Evolutionary conservation across 2,329 filamentous ascomycete species (phyloP).

Genomic region (Monilinia fructicola): DNA sequence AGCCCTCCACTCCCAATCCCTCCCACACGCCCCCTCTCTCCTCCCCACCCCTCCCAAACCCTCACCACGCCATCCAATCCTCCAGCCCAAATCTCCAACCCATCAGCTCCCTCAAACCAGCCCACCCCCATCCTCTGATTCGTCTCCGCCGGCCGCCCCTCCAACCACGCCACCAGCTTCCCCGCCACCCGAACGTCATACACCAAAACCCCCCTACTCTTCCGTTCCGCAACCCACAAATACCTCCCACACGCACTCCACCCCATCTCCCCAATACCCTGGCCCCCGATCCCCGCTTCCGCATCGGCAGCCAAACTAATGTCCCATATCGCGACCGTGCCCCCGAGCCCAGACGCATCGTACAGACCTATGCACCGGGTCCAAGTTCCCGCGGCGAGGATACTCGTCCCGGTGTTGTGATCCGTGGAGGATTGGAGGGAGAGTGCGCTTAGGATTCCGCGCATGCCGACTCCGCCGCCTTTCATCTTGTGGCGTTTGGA

Average conservation of each 20-base stretch:
- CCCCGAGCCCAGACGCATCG: constrained; percentile 55
- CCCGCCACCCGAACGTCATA: constrained; percentile 63
- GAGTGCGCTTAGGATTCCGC: constrained; percentile 59
- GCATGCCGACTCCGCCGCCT: constrained; percentile 63
- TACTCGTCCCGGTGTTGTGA: constrained; percentile 34
- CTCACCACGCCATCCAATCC: constrained; percentile 53
- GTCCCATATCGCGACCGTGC: constrained; percentile 58
- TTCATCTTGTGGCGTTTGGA: constrained; percentile 59
- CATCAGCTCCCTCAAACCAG: constrained; percentile 50
- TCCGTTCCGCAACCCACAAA: constrained; percentile 61
- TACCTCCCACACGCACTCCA: constrained; percentile 66
- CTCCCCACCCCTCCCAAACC: constrained; percentile 59
- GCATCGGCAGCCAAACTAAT: constrained; percentile 56
- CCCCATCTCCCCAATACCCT: constrained; percentile 59
- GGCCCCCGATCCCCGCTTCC: constrained; percentile 53
- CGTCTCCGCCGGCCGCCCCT: constrained; percentile 50
- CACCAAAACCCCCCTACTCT: constrained; percentile 54
- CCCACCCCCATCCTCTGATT: constrained; percentile 59
- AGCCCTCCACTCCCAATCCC: constrained; percentile 39
- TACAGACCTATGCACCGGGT: constrained; percentile 63
- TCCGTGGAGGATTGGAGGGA: constrained; percentile 44
- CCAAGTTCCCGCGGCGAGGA: constrained; percentile 61
- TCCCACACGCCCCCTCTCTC: constrained; percentile 43
- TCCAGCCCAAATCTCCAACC: constrained; percentile 64
- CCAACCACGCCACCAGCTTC: constrained; percentile 54